Base-by-base conservation (phyloP, 768 basidiomycete genomes). In the Hericium coralloides region DNA sequence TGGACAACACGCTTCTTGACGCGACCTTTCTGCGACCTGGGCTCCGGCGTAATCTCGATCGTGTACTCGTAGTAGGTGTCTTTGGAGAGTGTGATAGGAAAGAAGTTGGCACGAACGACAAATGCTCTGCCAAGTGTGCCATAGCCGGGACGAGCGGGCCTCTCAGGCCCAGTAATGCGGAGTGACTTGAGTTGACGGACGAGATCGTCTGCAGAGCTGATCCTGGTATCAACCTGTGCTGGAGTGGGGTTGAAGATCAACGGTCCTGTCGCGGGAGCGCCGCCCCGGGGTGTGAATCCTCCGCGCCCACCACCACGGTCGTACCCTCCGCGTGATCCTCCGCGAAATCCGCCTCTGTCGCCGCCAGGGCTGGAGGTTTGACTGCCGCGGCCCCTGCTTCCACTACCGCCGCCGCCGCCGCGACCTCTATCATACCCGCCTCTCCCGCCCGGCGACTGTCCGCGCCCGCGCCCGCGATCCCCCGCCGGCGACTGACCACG, bases 21-120 rank as follows among this genome's bases (percentile, higher is more conserved):
- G 15, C 75, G 65, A 10, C 65, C 64, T 18, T 66, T 64, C 25
- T 75, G 74, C 0, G 76, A 69, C 47, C 77, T 72, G 0, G 73
- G 73, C 55, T 71, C 75, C 0, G 82, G 82, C 14, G 67, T 65
- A 49, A 84, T 78, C 20, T 76, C 70, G 38, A 86, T 74, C 18
- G 67, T 66, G 60, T 87, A 87, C 58, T 86, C 83, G 63, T 77
- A 82, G 6, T 83, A 64, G 0, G 72, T 70, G 0, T 73, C 72
- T 48, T 76, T 74, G 2, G 76, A 75, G n/a, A 79, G 62, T 36
- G 66, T 74, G 12, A 87, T 62, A 0, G 81, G 64, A 66, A 85
- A 85, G 69, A 85, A 85, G 64, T 87, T 87, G 20, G 84, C 75
- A 1, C 86, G 75, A 15, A 87, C 67, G 0, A 67, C 76, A 60